Evolutionary conservation across 352 stramenopile species (phyloP).

Genomic region (Phytophthora rubi): DNA sequence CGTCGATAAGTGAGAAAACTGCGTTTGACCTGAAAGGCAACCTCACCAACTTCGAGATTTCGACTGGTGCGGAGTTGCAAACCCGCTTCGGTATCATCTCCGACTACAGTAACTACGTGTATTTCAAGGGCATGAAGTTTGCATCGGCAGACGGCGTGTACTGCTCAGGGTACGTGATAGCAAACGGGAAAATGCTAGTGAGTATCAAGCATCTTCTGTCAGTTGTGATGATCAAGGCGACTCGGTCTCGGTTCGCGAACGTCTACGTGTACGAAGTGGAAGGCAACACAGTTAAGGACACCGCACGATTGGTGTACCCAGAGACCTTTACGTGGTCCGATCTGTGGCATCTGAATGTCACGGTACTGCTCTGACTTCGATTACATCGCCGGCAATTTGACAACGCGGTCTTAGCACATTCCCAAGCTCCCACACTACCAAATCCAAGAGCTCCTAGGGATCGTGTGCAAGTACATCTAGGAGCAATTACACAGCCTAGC

Average conservation of each 20-base stretch:
- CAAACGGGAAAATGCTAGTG: conserved; percentile 45
- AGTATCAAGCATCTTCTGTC: conserved; percentile 33
- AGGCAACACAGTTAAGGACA: conserved; percentile 44
- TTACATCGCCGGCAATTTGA: no score
- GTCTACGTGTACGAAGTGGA: conserved; percentile 52
- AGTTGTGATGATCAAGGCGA: conserved; percentile 41
- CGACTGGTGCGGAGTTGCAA: conserved; percentile 36
- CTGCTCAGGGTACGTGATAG: conserved; percentile 50
- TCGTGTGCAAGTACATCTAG: no score
- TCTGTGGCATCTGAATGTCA: conserved; percentile 29
- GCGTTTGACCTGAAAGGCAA: conserved; percentile 18
- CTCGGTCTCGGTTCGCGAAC: conserved; percentile 27
- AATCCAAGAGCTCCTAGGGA: no score
- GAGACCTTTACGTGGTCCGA: conserved; percentile 31
- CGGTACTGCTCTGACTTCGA: conserved; percentile 43
- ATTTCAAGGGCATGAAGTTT: conserved; percentile 54
- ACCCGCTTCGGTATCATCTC: conserved; percentile 46
- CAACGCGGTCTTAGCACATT: no score
- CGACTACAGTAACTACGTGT: conserved; percentile 47
- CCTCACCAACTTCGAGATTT: conserved; percentile 44
- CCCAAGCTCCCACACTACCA: no score
- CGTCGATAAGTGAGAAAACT: conserved; percentile 24
- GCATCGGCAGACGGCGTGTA: conserved; percentile 47
- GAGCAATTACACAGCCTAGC: no score
- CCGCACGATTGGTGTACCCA: conserved; percentile 24